Evolutionary conservation across 768 basidiomycete species (phyloP).

Genomic region (Agaricus blazei): DNA sequence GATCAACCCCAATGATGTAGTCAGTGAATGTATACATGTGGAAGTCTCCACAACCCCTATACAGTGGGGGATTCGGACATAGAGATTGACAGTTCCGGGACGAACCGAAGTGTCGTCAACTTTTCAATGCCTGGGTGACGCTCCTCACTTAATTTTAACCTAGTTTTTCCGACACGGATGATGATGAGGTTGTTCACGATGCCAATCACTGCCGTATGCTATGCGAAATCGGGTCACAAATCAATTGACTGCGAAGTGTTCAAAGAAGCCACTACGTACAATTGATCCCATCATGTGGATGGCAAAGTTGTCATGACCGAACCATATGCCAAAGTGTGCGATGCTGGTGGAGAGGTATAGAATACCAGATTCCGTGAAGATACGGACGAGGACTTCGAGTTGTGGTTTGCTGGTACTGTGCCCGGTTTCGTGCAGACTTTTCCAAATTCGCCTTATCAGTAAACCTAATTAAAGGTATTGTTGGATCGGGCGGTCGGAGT

Average conservation of each 20-base stretch:
- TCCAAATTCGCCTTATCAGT: neutral
- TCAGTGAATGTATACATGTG: too few species aligned
- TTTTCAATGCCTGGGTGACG: neutral
- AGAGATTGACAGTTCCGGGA: too few species aligned
- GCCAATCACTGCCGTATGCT: constrained; percentile 1
- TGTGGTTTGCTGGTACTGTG: neutral
- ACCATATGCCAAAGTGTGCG: neutral
- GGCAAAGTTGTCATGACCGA: neutral
- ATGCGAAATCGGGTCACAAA: too few species aligned
- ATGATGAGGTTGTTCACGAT: constrained; percentile 3
- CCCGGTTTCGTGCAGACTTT: neutral
- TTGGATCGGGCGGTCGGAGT: neutral
- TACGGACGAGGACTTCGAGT: neutral
- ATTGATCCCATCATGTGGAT: neutral
- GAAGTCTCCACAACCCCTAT: too few species aligned
- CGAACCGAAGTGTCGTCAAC: too few species aligned
- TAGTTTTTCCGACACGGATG: neutral
- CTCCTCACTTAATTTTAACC: neutral
- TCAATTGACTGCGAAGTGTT: neutral
- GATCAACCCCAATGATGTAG: too few species aligned
- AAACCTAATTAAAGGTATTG: neutral
- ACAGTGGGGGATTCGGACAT: too few species aligned
- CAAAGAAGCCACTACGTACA: neutral
- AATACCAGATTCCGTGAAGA: constrained; percentile 5
- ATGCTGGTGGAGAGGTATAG: constrained; percentile 1